phyloP scores from a whole-genome alignment of 108 stramenopile species.

The Craspedostauros australis region DNA sequence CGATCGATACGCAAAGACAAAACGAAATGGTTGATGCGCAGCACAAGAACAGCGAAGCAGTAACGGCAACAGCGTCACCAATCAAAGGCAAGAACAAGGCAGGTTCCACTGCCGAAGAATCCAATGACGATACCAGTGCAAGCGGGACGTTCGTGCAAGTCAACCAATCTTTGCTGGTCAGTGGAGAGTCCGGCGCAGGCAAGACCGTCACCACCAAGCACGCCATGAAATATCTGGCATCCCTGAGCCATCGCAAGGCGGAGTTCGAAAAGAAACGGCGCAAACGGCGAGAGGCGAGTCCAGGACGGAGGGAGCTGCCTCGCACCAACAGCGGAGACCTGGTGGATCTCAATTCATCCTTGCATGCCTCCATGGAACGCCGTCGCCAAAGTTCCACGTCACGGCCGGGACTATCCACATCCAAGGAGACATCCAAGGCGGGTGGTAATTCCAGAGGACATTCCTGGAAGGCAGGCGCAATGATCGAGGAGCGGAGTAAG shows the following conservation, averaged over 20 bases:
- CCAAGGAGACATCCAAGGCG: constrained; percentile 21
- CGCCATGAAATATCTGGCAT: constrained; percentile 65
- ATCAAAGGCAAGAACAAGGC: neutral
- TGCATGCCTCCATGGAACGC: too few relatives aligned
- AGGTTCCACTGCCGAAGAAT: neutral
- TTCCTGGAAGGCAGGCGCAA: constrained; percentile 12
- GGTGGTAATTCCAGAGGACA: neutral
- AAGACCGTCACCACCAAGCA: constrained; percentile 68
- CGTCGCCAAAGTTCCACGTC: too few relatives aligned
- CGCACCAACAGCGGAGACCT: too few relatives aligned
- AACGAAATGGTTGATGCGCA: constrained; percentile 3
- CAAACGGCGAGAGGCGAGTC: neutral
- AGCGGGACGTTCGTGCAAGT: neutral
- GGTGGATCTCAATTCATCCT: too few relatives aligned
- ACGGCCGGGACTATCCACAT: too few relatives aligned
- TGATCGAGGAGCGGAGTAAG: constrained; percentile 43
- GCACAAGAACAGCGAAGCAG: neutral
- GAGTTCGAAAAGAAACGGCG: constrained; percentile 2
- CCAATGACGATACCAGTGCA: too few relatives aligned
- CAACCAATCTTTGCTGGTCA: constrained; percentile 55
- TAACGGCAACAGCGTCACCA: neutral
- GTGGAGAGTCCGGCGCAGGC: constrained; percentile 57
- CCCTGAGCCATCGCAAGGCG: constrained; percentile 30
- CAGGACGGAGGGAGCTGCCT: constrained; percentile 8
- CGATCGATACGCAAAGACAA: constrained; percentile 15